These are phyloP conservation scores for Lachnellula suecica DNA, from an alignment of 2,329 filamentous ascomycete species.

Conservation along the genomic window DNA sequence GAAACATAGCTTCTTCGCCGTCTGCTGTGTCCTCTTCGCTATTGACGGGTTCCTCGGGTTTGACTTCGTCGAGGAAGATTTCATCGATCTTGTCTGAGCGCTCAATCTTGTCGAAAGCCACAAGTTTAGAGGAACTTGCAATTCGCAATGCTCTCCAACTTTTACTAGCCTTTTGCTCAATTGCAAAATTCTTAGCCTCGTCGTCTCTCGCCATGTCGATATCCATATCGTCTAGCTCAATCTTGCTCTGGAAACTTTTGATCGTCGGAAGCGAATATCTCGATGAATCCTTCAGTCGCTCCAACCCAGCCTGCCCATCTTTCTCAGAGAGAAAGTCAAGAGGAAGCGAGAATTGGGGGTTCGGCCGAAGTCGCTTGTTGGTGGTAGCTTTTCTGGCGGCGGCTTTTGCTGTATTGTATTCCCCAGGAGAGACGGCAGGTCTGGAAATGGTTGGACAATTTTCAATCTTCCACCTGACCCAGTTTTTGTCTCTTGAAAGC, in stretches of 20 bases:
- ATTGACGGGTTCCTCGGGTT: slow-evolving; percentile 37
- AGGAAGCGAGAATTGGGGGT: slow-evolving; percentile 70
- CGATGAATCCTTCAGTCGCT: slow-evolving; percentile 64
- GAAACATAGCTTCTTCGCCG: slow-evolving; percentile 37
- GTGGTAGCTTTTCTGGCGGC: slow-evolving; percentile 65
- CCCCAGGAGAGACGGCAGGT: slow-evolving; percentile 65
- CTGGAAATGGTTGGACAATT: slow-evolving; percentile 85
- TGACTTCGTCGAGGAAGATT: slow-evolving; percentile 50
- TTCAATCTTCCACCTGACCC: slow-evolving; percentile 98
- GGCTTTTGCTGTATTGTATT: slow-evolving; percentile 69
- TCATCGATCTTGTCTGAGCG: slow-evolving; percentile 69
- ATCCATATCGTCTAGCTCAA: slow-evolving; percentile 80
- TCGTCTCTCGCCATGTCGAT: slow-evolving; percentile 73
- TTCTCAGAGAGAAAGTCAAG: slow-evolving; percentile 76
- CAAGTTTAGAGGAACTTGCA: slow-evolving; percentile 71
- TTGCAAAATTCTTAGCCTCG: slow-evolving; percentile 54
- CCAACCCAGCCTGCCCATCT: slow-evolving; percentile 59
- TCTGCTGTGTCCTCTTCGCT: slow-evolving; percentile 35
- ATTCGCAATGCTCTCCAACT: slow-evolving; percentile 87
- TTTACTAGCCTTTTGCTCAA: slow-evolving; percentile 80
- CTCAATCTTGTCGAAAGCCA: slow-evolving; percentile 83
- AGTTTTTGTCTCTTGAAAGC: slow-evolving; percentile 93
- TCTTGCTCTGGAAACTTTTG: slow-evolving; percentile 68
- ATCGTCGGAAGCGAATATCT: slow-evolving; percentile 70
- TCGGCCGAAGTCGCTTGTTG: slow-evolving; percentile 67